Conservation (phyloP, 257 asterid species). For the Sherardia arvensis region DNA sequence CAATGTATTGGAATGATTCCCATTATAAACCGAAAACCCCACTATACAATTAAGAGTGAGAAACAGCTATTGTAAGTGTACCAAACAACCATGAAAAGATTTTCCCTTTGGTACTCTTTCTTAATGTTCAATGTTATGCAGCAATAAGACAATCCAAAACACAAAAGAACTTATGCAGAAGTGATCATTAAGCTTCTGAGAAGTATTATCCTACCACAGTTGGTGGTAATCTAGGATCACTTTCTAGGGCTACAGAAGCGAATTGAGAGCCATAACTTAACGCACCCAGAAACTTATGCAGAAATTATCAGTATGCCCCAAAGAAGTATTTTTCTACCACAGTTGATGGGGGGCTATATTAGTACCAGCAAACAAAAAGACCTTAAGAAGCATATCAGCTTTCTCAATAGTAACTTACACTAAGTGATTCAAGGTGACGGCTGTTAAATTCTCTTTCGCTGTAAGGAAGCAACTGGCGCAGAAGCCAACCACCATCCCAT, state of each 20-base stretch:
- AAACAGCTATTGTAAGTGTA: neutral
- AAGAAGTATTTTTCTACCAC: neutral
- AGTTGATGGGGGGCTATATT: too few relatives aligned
- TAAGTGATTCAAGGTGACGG: conserved; percentile 58
- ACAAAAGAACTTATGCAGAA: conserved; percentile 1
- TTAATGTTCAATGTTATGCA: neutral
- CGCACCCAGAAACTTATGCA: conserved; percentile 1
- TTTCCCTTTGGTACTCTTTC: neutral
- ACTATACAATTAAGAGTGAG: neutral
- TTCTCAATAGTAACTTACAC: conserved; percentile 40
- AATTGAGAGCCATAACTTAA: neutral
- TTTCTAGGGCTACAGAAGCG: neutral
- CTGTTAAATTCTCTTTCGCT: conserved; percentile 72
- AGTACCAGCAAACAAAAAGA: neutral
- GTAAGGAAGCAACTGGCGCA: conserved; percentile 90
- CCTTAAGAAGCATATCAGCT: conserved; percentile 3
- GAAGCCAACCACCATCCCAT: conserved; percentile 99
- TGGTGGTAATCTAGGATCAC: neutral
- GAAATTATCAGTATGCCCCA: neutral
- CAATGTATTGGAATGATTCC: neutral
- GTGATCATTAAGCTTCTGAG: neutral
- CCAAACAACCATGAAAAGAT: neutral
- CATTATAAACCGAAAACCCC: too few relatives aligned
- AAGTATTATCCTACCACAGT: neutral
- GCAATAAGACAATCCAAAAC: neutral